These are phyloP conservation scores for Neonectria punicea DNA, from an alignment of 2,329 filamentous ascomycete species.

Conservation along the genomic window DNA sequence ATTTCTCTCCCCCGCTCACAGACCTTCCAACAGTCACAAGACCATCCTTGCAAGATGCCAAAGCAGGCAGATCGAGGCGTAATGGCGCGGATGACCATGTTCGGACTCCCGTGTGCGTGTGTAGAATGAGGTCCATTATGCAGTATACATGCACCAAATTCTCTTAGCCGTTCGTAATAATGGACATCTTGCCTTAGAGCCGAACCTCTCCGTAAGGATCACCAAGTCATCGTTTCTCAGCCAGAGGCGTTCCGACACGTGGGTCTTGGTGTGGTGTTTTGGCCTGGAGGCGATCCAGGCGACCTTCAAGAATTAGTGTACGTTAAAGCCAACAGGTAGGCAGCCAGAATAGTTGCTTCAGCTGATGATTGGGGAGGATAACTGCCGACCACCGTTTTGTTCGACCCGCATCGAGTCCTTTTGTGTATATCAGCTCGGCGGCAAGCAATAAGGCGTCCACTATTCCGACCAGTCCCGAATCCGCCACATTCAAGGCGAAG, in stretches of 20 bases:
- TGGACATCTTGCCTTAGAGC: not conserved
- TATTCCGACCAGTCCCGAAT: not conserved
- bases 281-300: not conserved
- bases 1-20: conserved; percentile 9
- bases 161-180: not conserved
- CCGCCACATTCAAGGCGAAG: not conserved
- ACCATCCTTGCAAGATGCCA: conserved; percentile 1
- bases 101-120: not conserved
- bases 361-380: not conserved
- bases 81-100: not conserved
- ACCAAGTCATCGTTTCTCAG: not conserved
- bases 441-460: not conserved
- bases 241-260: conserved; percentile 2
- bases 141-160: not conserved
- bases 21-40: not conserved
- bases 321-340: not conserved
- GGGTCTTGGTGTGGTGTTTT: not conserved
- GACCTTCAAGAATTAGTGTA: not conserved
- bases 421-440: not conserved
- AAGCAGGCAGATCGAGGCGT: not conserved
- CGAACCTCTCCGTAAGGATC: not conserved
- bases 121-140: not conserved
- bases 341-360: not conserved
- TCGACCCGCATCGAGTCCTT: not conserved
- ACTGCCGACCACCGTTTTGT: not conserved